Evolutionary conservation across 1,284 basidiomycete species (phyloP).

Genomic region (Heterobasidion irregulare): DNA sequence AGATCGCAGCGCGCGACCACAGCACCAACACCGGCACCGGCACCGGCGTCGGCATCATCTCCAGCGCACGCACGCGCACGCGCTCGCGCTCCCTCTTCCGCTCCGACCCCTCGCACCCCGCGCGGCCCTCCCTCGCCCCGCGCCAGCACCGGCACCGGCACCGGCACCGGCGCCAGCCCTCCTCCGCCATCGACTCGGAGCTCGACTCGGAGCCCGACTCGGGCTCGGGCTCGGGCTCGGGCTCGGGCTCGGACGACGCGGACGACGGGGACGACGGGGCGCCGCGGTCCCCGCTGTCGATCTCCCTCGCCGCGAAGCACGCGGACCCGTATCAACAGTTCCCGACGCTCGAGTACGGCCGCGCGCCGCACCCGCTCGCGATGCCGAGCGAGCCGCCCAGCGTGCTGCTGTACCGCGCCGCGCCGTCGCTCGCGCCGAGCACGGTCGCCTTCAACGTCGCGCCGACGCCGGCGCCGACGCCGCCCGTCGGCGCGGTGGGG

Average conservation of each 20-base stretch:
- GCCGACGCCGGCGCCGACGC: not conserved
- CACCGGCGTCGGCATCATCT: not conserved
- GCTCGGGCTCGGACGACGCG: no score
- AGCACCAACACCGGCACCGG: not conserved
- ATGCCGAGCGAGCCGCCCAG: not conserved
- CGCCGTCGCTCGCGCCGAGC: not conserved
- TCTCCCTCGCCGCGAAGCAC: not conserved
- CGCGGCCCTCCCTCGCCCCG: not conserved
- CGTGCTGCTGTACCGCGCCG: not conserved
- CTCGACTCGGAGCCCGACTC: no score
- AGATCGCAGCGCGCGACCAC: conserved; percentile 17
- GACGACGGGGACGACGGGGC: no score
- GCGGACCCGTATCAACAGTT: not conserved
- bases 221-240: no score
- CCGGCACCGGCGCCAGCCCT: not conserved
- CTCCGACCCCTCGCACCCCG: conserved; percentile 4
- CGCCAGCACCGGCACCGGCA: not conserved
- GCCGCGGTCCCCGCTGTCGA: no score
- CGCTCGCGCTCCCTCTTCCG: conserved; percentile 1
- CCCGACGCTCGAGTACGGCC: not conserved
- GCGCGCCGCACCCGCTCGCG: not conserved
- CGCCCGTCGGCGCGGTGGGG: not conserved
- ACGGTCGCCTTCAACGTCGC: not conserved
- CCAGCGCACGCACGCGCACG: conserved; percentile 1
- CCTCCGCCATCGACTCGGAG: not conserved